Percentiles rank a stretch among this genome's conserved stretches.
phyloP scores from a whole-genome alignment of 768 basidiomycete genomes.

The Mycena filopes region DNA sequence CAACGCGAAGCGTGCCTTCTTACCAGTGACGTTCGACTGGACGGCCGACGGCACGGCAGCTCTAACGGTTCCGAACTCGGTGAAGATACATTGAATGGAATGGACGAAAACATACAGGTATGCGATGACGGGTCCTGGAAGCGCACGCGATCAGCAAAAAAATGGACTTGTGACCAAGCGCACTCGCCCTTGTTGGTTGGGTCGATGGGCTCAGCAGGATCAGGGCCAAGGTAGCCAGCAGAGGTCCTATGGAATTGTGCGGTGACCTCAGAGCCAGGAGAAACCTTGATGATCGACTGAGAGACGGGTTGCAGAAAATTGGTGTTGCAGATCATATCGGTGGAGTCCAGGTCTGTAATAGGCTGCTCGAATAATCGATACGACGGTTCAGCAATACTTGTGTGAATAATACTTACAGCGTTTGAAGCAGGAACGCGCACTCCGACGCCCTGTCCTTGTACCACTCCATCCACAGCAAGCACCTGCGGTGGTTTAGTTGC shows the following conservation, averaged over 20 bases:
- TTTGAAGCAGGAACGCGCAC: constrained; percentile 55
- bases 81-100: neutral
- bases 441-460: constrained; percentile 55
- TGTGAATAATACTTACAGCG: constrained; percentile 37
- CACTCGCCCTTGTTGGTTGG: constrained; percentile 46
- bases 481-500: constrained; percentile 35
- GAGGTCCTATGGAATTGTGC: constrained; percentile 55
- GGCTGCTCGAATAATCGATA: constrained; percentile 42
- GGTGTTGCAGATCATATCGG: constrained; percentile 56
- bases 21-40: constrained; percentile 47
- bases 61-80: constrained; percentile 33
- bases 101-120: constrained; percentile 44
- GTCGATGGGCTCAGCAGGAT: constrained; percentile 54
- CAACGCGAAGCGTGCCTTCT: neutral
- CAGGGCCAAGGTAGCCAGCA: constrained; percentile 46
- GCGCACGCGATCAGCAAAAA: constrained; percentile 39
- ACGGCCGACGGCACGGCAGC: constrained; percentile 53
- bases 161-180: no score
- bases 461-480: constrained; percentile 58
- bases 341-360: constrained; percentile 56
- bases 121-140: constrained; percentile 51
- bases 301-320: constrained; percentile 48
- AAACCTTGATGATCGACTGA: constrained; percentile 45
- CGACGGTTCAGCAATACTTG: constrained; percentile 31
- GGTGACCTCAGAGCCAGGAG: constrained; percentile 52